Percentiles rank a stretch among this genome's conserved stretches.
These are phyloP conservation scores for Naganishia albida DNA, from an alignment of 1,284 basidiomycete genomes.

Conservation along the genomic window DNA sequence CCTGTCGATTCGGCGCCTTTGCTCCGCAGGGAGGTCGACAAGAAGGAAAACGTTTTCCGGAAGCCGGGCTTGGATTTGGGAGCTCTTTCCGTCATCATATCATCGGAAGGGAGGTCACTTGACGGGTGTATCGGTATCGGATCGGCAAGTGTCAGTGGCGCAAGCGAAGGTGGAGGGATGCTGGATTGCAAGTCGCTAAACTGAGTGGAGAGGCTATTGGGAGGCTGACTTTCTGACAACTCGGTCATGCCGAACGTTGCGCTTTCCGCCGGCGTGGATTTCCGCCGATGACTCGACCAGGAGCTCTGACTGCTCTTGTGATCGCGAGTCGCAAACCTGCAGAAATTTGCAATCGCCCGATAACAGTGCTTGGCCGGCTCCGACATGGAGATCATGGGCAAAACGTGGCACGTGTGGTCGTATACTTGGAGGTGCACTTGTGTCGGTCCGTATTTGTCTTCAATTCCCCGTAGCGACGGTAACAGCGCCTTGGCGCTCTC, in stretches of 20 bases:
- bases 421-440: conserved; percentile 83
- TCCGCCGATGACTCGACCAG: neutral
- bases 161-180: conserved; percentile 1
- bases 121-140: conserved; percentile 8
- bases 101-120: neutral
- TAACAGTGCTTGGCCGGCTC: conserved; percentile 35
- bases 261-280: neutral
- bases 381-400: conserved; percentile 75
- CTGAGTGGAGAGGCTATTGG: neutral
- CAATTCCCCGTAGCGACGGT: conserved; percentile 67
- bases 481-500: conserved; percentile 65
- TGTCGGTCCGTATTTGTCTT: conserved; percentile 66
- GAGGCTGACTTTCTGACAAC: neutral
- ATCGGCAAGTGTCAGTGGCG: conserved; percentile 17
- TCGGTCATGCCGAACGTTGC: conserved; percentile 15
- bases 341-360: conserved; percentile 33
- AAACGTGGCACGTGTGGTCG: conserved; percentile 58
- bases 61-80: conserved; percentile 18
- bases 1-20: neutral
- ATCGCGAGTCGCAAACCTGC: conserved; percentile 22
- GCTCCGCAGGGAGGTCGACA: neutral
- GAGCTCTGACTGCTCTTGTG: conserved; percentile 13
- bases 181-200: neutral
- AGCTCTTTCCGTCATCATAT: neutral
- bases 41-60: conserved; percentile 16